Percentiles rank a stretch among this genome's conserved stretches.
These are phyloP conservation scores for Pharnaceum exiguum DNA, from an alignment of 148 eudicot genomes.

Conservation along the genomic window DNA sequence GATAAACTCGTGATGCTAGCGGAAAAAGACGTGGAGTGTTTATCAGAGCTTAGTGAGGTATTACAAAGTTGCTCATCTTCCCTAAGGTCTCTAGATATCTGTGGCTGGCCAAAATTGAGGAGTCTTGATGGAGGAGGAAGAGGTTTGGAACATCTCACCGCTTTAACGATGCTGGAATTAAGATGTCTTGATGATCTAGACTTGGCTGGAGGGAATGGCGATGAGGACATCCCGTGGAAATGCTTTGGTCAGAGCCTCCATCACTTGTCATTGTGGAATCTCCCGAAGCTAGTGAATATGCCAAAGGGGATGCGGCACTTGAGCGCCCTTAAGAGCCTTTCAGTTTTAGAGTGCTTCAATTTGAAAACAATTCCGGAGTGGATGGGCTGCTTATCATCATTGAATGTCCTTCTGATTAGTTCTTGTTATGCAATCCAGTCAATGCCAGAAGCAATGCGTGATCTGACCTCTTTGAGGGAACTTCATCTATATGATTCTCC, in stretches of 20 bases:
- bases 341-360: accelerated
- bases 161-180: neutral
- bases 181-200: too few species aligned
- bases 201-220: neutral
- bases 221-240: neutral
- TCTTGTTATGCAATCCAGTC: neutral
- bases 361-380: neutral
- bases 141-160: neutral
- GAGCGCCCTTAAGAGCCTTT: neutral
- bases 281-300: neutral
- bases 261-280: neutral
- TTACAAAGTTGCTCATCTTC: neutral
- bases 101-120: neutral
- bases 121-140: neutral
- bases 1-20: neutral
- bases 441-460: neutral
- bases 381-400: neutral
- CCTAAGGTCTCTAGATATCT: neutral
- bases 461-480: neutral
- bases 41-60: neutral
- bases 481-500: neutral
- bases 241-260: neutral
- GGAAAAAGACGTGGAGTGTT: neutral
- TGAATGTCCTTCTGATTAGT: neutral
- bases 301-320: neutral